These are phyloP conservation scores for Venturia pyrina DNA, from an alignment of 2,329 filamentous ascomycete genomes.

Conservation along the genomic window DNA sequence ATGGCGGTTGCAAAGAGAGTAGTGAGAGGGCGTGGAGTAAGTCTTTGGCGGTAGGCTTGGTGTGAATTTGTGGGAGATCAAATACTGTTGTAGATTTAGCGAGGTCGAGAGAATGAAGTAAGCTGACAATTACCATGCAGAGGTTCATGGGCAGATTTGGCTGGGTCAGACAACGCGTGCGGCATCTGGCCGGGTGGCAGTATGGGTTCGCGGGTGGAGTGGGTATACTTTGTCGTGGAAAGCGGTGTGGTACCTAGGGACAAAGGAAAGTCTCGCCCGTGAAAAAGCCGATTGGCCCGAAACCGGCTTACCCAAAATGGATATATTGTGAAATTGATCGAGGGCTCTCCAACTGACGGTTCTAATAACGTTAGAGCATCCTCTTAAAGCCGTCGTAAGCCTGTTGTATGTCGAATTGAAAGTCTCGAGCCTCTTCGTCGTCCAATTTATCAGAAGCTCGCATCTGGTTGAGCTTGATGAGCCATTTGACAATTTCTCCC, in stretches of 20 bases:
- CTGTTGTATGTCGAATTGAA: constrained; percentile 87
- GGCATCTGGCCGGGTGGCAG: constrained; percentile 3
- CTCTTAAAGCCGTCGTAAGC: constrained; percentile 87
- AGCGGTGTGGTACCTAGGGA: not conserved
- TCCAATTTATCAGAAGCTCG: constrained; percentile 83
- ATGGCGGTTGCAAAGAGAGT: constrained; percentile 56
- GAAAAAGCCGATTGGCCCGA: not conserved
- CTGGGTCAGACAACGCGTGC: constrained; percentile 5
- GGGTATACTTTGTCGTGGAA: not conserved
- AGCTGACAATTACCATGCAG: not conserved
- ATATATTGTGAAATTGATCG: not conserved
- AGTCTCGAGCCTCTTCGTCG: constrained; percentile 76
- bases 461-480: constrained; percentile 97
- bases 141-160: not conserved
- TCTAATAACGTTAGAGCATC: not conserved
- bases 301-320: constrained; percentile 2
- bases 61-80: constrained; percentile 76
- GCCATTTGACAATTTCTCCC: constrained; percentile 96
- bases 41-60: constrained; percentile 55
- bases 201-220: not conserved
- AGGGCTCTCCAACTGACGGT: not conserved
- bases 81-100: constrained; percentile 38
- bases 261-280: not conserved
- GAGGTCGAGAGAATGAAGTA: not conserved
- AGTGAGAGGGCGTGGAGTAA: constrained; percentile 57